These are phyloP conservation scores for Miscanthus lutarioriparius DNA, from an alignment of 176 grass and related monocot species.

Conservation along the genomic window DNA sequence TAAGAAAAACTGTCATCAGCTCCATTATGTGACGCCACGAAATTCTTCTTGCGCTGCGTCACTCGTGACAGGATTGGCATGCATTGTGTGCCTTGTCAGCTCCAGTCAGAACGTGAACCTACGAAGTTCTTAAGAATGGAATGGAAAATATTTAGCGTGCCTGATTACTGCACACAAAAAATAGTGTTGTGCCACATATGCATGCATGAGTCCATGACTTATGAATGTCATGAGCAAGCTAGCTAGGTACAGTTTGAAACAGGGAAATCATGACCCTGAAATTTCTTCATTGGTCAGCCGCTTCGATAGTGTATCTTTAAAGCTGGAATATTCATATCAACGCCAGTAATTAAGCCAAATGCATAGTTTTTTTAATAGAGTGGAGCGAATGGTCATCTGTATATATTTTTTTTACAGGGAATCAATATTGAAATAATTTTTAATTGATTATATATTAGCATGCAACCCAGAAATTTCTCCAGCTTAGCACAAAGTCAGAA, in stretches of 20 bases:
- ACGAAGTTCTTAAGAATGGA: not conserved
- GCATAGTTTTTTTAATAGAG: not conserved
- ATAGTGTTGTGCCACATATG: not conserved
- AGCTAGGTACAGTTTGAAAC: not conserved
- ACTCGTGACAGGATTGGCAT: not conserved
- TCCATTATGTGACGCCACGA: conserved; percentile 7
- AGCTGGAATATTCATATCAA: not conserved
- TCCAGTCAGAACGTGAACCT: not conserved
- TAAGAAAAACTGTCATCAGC: conserved; percentile 5
- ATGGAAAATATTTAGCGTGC: not conserved
- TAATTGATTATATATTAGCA: not conserved
- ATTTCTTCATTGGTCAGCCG: not conserved
- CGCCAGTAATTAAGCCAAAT: not conserved
- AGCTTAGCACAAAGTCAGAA: not conserved
- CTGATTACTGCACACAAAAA: too few relatives aligned
- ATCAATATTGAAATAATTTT: not conserved
- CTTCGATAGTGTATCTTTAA: not conserved
- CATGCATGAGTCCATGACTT: too few relatives aligned
- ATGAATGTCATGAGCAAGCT: too few relatives aligned
- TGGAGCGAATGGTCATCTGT: not conserved
- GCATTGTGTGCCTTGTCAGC: conserved; percentile 7
- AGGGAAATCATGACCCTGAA: not conserved
- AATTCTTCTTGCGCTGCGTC: conserved; percentile 25
- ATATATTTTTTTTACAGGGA: not conserved
- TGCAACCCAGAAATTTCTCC: not conserved